Percentiles rank a stretch among this genome's conserved stretches.
phyloP scores from a whole-genome alignment of 2,329 filamentous ascomycete species.

The Verticillium klebahnii region DNA sequence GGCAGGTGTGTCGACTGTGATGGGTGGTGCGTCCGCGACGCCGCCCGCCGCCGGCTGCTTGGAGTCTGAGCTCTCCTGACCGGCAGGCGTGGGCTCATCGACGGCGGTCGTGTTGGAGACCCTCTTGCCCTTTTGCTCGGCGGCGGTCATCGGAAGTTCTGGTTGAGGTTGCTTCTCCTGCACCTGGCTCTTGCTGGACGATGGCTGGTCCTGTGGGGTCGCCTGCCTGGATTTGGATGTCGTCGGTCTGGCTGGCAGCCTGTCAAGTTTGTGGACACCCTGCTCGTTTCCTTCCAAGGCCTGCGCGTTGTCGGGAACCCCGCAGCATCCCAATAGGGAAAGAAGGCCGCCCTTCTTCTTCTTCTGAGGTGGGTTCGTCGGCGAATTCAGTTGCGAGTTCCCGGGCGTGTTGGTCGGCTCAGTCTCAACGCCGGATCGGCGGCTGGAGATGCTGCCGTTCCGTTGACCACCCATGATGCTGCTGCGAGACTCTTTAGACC shows the following conservation, averaged over 20 bases:
- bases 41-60: constrained; percentile 37
- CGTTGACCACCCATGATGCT: constrained; percentile 60
- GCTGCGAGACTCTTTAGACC: constrained; percentile 61
- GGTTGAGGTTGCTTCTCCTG: constrained; percentile 45
- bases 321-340: constrained; percentile 63
- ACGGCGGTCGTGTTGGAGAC: constrained; percentile 41
- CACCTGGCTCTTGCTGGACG: constrained; percentile 33
- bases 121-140: constrained; percentile 38
- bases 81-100: constrained; percentile 38
- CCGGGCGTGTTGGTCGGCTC: constrained; percentile 44
- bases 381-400: constrained; percentile 48
- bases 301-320: constrained; percentile 55
- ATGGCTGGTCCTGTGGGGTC: constrained; percentile 38
- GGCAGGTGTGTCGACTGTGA: constrained; percentile 14
- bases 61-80: constrained; percentile 39
- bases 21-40: constrained; percentile 39
- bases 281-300: constrained; percentile 46
- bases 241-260: constrained; percentile 47
- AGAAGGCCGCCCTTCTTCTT: constrained; percentile 52
- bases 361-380: constrained; percentile 43
- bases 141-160: constrained; percentile 23
- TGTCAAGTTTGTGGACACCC: constrained; percentile 55
- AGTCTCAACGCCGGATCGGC: constrained; percentile 48
- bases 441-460: constrained; percentile 66
- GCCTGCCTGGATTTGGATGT: constrained; percentile 50